Conservation (phyloP, 345 rosid genomes). For the Brassica cretica region DNA sequence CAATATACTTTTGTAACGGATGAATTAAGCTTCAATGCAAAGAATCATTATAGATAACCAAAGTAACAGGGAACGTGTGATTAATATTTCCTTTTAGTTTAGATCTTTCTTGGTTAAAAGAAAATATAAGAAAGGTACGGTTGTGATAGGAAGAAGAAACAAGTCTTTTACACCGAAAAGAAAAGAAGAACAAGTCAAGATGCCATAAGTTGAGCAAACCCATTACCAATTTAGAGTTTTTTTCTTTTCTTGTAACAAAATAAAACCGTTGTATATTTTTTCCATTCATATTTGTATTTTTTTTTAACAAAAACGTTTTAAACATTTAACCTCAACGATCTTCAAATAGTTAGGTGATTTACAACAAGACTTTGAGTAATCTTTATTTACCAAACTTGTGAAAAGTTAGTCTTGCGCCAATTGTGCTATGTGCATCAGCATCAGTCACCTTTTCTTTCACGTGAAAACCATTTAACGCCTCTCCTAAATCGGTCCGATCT, state of each 20-base stretch:
- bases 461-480: background rate
- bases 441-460: background rate
- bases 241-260: background rate
- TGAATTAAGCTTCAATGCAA: conserved; percentile 11
- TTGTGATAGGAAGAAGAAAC: conserved; percentile 26
- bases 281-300: conserved; percentile 4
- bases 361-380: conserved; percentile 22
- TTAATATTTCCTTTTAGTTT: conserved; percentile 14
- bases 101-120: conserved; percentile 11
- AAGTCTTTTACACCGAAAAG: too few species aligned
- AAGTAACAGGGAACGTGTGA: conserved; percentile 3
- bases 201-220: conserved; percentile 19
- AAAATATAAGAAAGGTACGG: background rate
- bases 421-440: background rate
- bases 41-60: background rate
- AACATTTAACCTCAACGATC: background rate
- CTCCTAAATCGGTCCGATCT: background rate
- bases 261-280: background rate
- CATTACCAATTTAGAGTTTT: conserved; percentile 19
- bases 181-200: conserved; percentile 30
- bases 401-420: background rate
- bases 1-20: conserved; percentile 4
- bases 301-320: conserved; percentile 13
- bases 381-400: conserved; percentile 29
- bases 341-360: conserved; percentile 25